Conservation (phyloP, 2,329 filamentous ascomycete species). For the Colletotrichum musae region DNA sequence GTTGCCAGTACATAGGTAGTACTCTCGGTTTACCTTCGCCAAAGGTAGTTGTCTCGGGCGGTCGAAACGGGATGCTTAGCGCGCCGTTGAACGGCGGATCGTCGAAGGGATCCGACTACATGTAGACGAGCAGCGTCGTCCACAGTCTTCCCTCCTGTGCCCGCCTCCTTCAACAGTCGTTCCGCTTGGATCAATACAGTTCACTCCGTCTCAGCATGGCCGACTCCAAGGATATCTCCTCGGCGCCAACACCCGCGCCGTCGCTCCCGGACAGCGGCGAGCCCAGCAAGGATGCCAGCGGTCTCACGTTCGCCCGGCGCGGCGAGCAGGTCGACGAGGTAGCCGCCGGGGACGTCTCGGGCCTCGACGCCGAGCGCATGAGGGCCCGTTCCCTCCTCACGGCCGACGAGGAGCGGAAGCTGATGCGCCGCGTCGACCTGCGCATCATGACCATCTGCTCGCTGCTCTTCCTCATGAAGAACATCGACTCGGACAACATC, state of each 20-base stretch:
- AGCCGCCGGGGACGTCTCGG: conserved; percentile 44
- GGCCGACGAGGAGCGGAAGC: conserved; percentile 45
- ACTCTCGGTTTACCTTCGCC: conserved; percentile 4
- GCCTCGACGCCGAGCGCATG: conserved; percentile 52
- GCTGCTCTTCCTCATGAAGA: conserved; percentile 58
- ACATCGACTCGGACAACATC: conserved; percentile 56
- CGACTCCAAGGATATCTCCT: neutral
- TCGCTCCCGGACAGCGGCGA: conserved; percentile 1
- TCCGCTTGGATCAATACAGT: neutral
- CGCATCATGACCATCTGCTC: conserved; percentile 50
- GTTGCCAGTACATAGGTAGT: neutral
- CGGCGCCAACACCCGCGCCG: neutral
- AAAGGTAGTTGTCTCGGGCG: neutral
- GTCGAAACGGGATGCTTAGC: conserved; percentile 1
- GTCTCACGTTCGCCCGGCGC: conserved; percentile 43
- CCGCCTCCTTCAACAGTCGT: too few relatives aligned
- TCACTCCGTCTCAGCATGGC: neutral
- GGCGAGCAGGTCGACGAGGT: conserved; percentile 43
- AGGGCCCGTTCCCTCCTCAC: conserved; percentile 49
- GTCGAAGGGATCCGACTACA: neutral
- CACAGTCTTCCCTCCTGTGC: too few relatives aligned
- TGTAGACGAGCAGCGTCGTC: neutral
- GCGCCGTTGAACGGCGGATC: neutral
- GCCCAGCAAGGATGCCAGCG: conserved; percentile 3
- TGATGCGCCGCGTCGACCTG: conserved; percentile 46